Conservation (phyloP, 371 early-diverging fungal species). For the Capillidium heterosporum region DNA sequence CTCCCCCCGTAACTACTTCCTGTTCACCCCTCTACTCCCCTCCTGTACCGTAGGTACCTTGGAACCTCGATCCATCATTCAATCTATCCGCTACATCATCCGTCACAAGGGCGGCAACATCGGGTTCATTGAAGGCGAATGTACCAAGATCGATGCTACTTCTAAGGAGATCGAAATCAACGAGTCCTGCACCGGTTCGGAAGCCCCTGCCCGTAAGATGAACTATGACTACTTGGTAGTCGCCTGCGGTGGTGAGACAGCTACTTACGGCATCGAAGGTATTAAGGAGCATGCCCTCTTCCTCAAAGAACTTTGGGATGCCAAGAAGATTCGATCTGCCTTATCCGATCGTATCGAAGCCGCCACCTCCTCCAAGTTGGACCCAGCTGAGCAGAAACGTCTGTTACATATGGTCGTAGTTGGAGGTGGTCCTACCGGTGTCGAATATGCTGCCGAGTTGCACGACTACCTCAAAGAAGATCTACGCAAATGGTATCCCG, state of each 20-base stretch:
- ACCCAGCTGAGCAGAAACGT: conserved; percentile 55
- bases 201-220: conserved; percentile 14
- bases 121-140: conserved; percentile 20
- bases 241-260: conserved; percentile 73
- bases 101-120: conserved; percentile 13
- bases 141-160: conserved; percentile 13
- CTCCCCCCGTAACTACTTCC: conserved; percentile 79
- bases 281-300: conserved; percentile 74
- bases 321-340: conserved; percentile 65
- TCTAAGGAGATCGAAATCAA: conserved; percentile 7
- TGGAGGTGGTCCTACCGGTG: conserved; percentile 91
- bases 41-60: conserved; percentile 66
- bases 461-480: conserved; percentile 82
- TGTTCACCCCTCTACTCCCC: conserved; percentile 71
- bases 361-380: conserved; percentile 65
- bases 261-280: conserved; percentile 77
- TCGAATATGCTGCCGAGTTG: conserved; percentile 88
- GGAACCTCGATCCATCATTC: conserved; percentile 59
- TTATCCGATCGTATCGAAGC: conserved; percentile 81
- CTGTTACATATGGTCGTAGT: conserved; percentile 88
- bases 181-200: conserved; percentile 39
- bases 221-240: conserved; percentile 78
- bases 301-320: conserved; percentile 78
- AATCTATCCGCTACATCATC: conserved; percentile 41
- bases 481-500: conserved; percentile 67